Evolutionary conservation across 2,329 filamentous ascomycete genomes (phyloP).

Genomic region (Juglanconis oblonga): DNA sequence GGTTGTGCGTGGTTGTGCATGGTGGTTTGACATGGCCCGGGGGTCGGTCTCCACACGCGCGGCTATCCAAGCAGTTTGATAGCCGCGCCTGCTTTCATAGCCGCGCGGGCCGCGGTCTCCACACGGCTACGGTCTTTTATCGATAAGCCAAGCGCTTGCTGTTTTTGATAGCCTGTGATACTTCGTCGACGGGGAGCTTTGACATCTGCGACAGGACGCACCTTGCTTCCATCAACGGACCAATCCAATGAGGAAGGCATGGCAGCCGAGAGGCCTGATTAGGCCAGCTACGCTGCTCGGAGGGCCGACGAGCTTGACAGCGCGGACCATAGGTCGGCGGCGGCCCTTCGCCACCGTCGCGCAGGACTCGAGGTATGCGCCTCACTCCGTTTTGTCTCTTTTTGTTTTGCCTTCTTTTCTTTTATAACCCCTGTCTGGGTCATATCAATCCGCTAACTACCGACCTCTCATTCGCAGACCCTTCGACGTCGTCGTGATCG

Average conservation of each 20-base stretch:
- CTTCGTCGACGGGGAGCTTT: background rate
- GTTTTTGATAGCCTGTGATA: background rate
- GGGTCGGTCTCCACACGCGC: too few species aligned
- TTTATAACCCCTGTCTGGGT: too few species aligned
- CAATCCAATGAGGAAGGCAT: constrained; percentile 29
- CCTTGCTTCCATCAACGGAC: background rate
- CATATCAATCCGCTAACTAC: background rate
- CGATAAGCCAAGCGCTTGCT: background rate
- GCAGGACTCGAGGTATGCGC: constrained; percentile 27
- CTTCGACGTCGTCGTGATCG: constrained; percentile 93
- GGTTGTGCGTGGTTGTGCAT: too few species aligned
- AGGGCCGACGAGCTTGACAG: constrained; percentile 5
- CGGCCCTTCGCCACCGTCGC: constrained; percentile 31
- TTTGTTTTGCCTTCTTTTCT: too few species aligned
- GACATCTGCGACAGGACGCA: background rate
- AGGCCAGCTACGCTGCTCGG: constrained; percentile 22
- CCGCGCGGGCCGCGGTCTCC: background rate
- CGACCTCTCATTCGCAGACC: constrained; percentile 41
- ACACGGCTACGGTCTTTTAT: background rate
- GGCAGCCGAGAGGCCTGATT: constrained; percentile 26
- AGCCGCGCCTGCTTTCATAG: too few species aligned
- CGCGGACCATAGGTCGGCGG: constrained; percentile 14
- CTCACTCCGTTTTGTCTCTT: too few species aligned
- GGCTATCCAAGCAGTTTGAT: too few species aligned
- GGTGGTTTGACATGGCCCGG: too few species aligned